These are phyloP conservation scores for Ophiorrhiza pumila DNA, from an alignment of 257 asterid genomes.

Conservation along the genomic window DNA sequence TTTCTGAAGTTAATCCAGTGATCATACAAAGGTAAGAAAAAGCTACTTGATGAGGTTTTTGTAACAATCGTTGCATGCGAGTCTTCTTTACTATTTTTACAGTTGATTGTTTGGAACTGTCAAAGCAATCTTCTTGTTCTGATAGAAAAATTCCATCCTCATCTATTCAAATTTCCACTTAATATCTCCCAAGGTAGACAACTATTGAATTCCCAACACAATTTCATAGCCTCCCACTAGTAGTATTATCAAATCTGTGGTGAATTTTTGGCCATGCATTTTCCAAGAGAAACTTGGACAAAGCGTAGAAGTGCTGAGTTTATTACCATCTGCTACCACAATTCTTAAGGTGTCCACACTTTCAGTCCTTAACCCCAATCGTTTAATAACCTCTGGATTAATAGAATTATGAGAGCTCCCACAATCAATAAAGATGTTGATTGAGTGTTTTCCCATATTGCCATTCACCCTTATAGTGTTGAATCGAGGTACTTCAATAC, in stretches of 20 bases:
- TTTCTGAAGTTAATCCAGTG: too few relatives aligned
- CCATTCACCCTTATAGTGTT: neutral
- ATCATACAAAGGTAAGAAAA: too few relatives aligned
- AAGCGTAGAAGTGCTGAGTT: accelerated
- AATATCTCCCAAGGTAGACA: neutral
- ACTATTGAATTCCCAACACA: neutral
- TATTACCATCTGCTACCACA: neutral
- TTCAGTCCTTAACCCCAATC: neutral
- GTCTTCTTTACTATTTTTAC: neutral
- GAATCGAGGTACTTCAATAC: neutral
- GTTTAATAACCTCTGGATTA: neutral
- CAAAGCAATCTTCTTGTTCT: neutral
- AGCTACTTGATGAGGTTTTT: too few relatives aligned
- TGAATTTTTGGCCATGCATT: neutral
- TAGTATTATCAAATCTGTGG: neutral
- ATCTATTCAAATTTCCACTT: neutral
- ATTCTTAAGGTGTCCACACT: neutral
- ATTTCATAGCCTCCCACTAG: neutral
- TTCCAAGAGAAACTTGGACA: neutral
- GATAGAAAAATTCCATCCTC: neutral
- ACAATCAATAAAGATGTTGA: neutral
- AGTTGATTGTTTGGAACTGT: neutral
- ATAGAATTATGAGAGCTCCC: neutral
- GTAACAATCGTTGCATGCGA: neutral
- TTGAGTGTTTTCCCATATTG: neutral